Base-by-base conservation (phyloP, 306 rosid species). In the Acacia crassicarpa region DNA sequence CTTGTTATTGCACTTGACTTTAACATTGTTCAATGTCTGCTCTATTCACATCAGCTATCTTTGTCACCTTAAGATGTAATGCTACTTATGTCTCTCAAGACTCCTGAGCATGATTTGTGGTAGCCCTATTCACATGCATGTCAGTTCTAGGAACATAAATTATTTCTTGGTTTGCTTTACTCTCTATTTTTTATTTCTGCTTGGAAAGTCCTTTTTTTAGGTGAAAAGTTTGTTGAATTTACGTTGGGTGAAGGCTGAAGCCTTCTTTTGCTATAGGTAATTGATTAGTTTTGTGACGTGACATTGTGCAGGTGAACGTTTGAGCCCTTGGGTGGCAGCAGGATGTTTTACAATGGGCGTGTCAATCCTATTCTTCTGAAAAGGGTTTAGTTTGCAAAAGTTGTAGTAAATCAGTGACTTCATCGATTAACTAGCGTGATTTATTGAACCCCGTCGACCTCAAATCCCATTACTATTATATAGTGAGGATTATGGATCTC, bases 291-390 rank as follows among this genome's bases (percentile, higher is more conserved):
- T 67, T 22, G 62, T 67, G 44, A 35, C 53, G 16, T 70, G 73
- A 56, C 78, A 49, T 32, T 63, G 35, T 25, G 80, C 87, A 90
- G 91, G 93, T 80, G 91, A 91, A 68, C 92, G 94, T 51, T 89
- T 91, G 81, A 87, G 93, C 81, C 93, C 91, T 8, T 90, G 94
- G 89, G 92, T 91, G 85, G 94, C 92, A 67, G 48, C 49, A 4
- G 87, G 92, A 76, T 89, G 93, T 84, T 83, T 91, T 78, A 73
- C 87, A 59, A 88, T 91, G 89, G 88, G 90, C 14, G 88, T 89
- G 63, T 86, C 90, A 25, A 83, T 84, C 62, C 81, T 90, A 16
- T 86, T 90, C 83, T 88, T 86, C 92, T 87, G 84, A 67, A 78
- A 44, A 1, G 58, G 22, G 20, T 45, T 45, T 44, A 25, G 59